Evolutionary conservation across 2,329 filamentous ascomycete species (phyloP).

Genomic region (Escovopsis sp.): DNA sequence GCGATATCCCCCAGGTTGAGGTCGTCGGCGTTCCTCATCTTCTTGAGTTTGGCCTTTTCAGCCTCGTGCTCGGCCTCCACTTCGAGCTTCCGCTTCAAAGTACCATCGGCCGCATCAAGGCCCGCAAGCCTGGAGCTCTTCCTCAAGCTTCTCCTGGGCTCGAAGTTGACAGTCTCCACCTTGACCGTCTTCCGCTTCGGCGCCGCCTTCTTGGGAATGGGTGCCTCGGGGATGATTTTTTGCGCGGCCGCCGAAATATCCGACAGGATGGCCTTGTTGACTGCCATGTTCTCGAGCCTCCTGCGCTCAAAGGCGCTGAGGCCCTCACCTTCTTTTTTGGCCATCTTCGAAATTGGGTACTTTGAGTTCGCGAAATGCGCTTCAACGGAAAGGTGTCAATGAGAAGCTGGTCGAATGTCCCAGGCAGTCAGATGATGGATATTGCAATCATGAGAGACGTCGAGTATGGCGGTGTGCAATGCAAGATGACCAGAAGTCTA

Average conservation of each 20-base stretch:
- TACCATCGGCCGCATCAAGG: slow-evolving; percentile 31
- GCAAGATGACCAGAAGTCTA: too few relatives aligned
- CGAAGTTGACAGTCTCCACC: slow-evolving; percentile 31
- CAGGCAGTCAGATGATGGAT: too few relatives aligned
- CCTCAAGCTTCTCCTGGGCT: slow-evolving; percentile 34
- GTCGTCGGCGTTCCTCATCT: slow-evolving; percentile 35
- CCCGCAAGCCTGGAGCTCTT: slow-evolving; percentile 45
- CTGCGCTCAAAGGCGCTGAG: slow-evolving; percentile 80
- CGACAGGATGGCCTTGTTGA: slow-evolving; percentile 67
- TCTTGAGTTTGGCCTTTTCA: slow-evolving; percentile 40
- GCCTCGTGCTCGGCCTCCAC: slow-evolving; percentile 31
- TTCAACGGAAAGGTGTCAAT: too few relatives aligned
- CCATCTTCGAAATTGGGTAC: slow-evolving; percentile 22
- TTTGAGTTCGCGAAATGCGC: too few relatives aligned
- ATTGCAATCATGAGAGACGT: neutral
- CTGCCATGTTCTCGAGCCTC: slow-evolving; percentile 71
- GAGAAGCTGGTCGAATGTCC: too few relatives aligned
- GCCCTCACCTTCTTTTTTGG: slow-evolving; percentile 25
- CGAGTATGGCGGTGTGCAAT: neutral
- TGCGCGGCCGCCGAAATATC: slow-evolving; percentile 61
- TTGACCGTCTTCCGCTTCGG: slow-evolving; percentile 26
- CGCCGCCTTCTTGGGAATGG: slow-evolving; percentile 26
- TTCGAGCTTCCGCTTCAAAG: slow-evolving; percentile 34
- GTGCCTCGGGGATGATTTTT: slow-evolving; percentile 44
- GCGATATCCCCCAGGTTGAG: slow-evolving; percentile 63